Base-by-base conservation (phyloP, 176 grass and related monocot genomes). In the Aegilops speltoides region DNA sequence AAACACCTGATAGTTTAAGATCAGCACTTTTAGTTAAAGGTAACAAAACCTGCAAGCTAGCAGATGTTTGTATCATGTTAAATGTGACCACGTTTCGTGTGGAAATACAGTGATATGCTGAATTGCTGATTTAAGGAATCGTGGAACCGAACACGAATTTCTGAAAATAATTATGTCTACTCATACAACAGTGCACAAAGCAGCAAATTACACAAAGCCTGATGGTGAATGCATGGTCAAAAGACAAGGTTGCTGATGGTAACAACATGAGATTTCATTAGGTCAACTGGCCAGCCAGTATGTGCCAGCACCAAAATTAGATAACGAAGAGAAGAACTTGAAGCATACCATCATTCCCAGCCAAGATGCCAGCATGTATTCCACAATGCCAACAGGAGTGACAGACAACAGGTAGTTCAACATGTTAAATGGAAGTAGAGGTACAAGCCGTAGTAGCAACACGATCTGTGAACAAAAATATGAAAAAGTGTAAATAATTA, bases 351-450 rank as follows among this genome's bases (percentile, higher is more conserved):
- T 97, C 97, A 99, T 99, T 73, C 97, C 97, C 62, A 99, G 63
- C 97, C 97, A 99, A 85, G 97, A 94, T 82, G 97, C 97, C 37
- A 99, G 71, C 92, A 99, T 99, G 87, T 97, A 99, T 87, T 96
- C 97, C 72, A 88, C 89, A 90, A 97, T 91, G 80, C 94, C 90
- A 93, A 99, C 90, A 90, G 97, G 97, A 87, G 97, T 99, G 84
- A 99, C 97, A 81, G 97, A 99, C 34, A 99, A 83, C 34, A 99
- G 86, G 91, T 99, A 99, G 79, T 99, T 99, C 85, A 99, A 90
- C 97, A 99, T 99, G 88, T 99, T 99, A 85, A 99, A 99, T 0
- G 97, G 97, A 84, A 99, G 97, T 76, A 99, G 84, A 75, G 97
- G 97, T 59, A 99, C 97, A 85, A 99, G 85, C 85, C 97, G 94